Conservation (phyloP, 768 basidiomycete species). For the Boletus barrowsii region DNA sequence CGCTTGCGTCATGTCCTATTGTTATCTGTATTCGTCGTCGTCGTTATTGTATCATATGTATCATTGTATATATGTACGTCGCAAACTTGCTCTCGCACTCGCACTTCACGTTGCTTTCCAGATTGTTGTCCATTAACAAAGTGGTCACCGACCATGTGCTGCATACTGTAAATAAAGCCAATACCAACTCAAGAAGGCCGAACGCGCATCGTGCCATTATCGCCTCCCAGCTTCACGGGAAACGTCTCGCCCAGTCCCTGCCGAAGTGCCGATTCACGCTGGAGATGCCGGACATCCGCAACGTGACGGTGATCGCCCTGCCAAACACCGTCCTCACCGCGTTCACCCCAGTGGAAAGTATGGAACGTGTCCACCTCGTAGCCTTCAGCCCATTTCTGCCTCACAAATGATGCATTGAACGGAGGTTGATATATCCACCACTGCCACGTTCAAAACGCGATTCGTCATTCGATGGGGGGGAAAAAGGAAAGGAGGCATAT, state of each 20-base stretch:
- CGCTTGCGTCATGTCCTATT: background rate
- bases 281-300: constrained; percentile 35
- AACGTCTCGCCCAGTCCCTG: constrained; percentile 32
- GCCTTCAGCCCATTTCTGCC: constrained; percentile 43
- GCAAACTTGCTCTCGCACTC: background rate
- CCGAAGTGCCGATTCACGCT: constrained; percentile 38
- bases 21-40: constrained; percentile 5
- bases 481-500: background rate
- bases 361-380: constrained; percentile 52
- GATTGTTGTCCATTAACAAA: background rate
- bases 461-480: background rate
- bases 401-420: constrained; percentile 44
- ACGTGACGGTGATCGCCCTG: constrained; percentile 33
- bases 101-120: background rate
- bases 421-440: constrained; percentile 51
- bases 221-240: constrained; percentile 9
- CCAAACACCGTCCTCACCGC: constrained; percentile 34
- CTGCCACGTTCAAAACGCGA: constrained; percentile 11
- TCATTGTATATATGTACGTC: background rate
- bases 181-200: background rate
- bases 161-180: too few species aligned
- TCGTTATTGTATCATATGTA: background rate
- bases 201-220: background rate
- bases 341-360: constrained; percentile 49
- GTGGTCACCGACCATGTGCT: too few species aligned